Conservation (phyloP, 352 stramenopile genomes). For the Pythium dissimile region DNA sequence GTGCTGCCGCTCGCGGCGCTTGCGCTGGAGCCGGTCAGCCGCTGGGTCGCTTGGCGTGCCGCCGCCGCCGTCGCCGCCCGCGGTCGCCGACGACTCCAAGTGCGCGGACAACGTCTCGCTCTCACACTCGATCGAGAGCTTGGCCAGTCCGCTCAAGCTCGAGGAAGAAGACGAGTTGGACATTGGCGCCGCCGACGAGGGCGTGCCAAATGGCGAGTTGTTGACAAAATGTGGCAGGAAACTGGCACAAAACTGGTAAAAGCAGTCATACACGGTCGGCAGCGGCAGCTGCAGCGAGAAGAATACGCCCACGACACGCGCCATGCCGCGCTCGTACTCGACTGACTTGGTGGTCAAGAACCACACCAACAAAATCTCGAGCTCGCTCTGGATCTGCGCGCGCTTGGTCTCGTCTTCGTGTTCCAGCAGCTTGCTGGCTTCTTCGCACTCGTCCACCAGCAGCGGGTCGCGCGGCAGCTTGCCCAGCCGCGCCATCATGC, state of each 20-base stretch:
- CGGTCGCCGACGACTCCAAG: constrained; percentile 35
- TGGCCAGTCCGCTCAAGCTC: constrained; percentile 11
- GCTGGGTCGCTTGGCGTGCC: constrained; percentile 25
- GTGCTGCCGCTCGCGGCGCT: constrained; percentile 49
- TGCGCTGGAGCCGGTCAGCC: constrained; percentile 31
- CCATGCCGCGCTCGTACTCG: constrained; percentile 69
- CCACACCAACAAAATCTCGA: constrained; percentile 77
- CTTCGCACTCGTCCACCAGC: constrained; percentile 50
- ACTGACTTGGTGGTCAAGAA: constrained; percentile 82
- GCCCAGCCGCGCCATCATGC: constrained; percentile 56
- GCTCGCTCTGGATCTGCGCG: constrained; percentile 46
- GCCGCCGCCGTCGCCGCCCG: constrained; percentile 29
- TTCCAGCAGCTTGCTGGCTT: constrained; percentile 39
- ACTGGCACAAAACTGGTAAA: constrained; percentile 78
- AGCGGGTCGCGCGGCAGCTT: constrained; percentile 65
- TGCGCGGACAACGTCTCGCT: constrained; percentile 5
- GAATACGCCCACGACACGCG: constrained; percentile 67
- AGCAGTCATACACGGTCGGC: constrained; percentile 82
- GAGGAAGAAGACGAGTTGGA: not conserved
- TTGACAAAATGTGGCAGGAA: constrained; percentile 75
- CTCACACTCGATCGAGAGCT: constrained; percentile 17
- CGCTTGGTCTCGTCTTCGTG: constrained; percentile 16
- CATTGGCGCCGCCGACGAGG: not conserved
- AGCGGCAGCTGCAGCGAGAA: constrained; percentile 70
- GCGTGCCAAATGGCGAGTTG: constrained; percentile 10